Percentiles rank a stretch among this genome's conserved stretches.
phyloP scores from a whole-genome alignment of 805 yeast genomes.

The Wickerhamiella spandovensis region DNA sequence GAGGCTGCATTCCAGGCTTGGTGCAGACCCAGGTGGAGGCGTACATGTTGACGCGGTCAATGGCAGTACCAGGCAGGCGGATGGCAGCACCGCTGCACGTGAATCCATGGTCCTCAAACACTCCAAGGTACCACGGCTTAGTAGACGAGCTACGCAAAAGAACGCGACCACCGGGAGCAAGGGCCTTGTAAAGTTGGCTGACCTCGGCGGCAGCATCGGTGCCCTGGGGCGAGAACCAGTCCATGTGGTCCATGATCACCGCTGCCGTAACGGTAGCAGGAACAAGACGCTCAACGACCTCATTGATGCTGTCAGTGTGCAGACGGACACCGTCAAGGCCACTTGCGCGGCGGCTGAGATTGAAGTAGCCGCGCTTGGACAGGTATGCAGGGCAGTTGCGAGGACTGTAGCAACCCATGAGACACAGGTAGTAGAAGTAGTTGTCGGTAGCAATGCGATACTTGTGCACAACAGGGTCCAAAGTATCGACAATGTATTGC shows the following conservation, averaged over 20 bases:
- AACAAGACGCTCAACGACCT: constrained; percentile 55
- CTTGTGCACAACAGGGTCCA: constrained; percentile 58
- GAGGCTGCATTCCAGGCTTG: constrained; percentile 23
- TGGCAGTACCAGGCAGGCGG: constrained; percentile 47
- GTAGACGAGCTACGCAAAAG: constrained; percentile 62
- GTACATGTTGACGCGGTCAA: constrained; percentile 77
- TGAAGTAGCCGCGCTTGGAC: constrained; percentile 42
- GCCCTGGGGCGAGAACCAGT: constrained; percentile 67
- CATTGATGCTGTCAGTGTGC: constrained; percentile 68
- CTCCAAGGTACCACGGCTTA: constrained; percentile 64
- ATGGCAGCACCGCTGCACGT: constrained; percentile 55
- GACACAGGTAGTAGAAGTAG: constrained; percentile 61
- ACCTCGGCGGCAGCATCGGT: constrained; percentile 55
- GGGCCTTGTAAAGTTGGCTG: constrained; percentile 45
- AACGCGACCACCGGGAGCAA: constrained; percentile 58
- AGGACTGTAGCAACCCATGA: constrained; percentile 46
- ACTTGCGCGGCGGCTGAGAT: constrained; percentile 32
- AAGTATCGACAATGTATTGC: constrained; percentile 60
- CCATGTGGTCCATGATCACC: constrained; percentile 84
- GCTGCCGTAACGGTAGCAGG: constrained; percentile 58
- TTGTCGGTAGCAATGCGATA: constrained; percentile 57
- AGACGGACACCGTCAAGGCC: constrained; percentile 60
- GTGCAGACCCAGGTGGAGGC: constrained; percentile 82
- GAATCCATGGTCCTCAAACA: constrained; percentile 57
- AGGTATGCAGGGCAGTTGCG: constrained; percentile 67